A percentile compares a stretch with the other conserved stretches of the same genome.
Evolutionary conservation across 345 rosid species (phyloP).

Genomic region (Barbarea vulgaris): DNA sequence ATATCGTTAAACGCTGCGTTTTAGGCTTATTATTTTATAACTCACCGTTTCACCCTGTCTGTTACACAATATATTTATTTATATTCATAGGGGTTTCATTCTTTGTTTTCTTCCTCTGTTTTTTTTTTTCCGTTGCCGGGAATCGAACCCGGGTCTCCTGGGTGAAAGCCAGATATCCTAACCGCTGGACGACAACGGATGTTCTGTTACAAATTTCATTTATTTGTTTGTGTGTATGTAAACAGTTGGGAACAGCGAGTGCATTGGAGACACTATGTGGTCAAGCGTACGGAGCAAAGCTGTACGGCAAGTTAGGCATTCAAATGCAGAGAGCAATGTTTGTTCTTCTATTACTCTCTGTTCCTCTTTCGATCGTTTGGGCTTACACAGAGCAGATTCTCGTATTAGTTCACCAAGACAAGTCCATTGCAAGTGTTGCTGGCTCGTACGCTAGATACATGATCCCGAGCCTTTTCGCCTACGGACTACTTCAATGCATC

Average conservation of each 20-base stretch:
- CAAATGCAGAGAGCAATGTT: conserved; percentile 73
- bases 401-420: conserved; percentile 23
- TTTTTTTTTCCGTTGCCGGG: conserved; percentile 65
- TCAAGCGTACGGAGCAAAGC: conserved; percentile 71
- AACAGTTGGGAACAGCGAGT: conserved; percentile 70
- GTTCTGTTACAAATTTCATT: not conserved
- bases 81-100: too few relatives aligned
- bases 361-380: conserved; percentile 56
- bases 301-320: conserved; percentile 56
- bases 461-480: conserved; percentile 52
- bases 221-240: not conserved
- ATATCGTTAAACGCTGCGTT: not conserved
- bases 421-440: conserved; percentile 46
- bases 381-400: conserved; percentile 24
- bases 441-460: conserved; percentile 50
- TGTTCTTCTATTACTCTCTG: conserved; percentile 55
- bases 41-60: too few relatives aligned
- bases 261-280: conserved; percentile 81
- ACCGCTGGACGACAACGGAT: conserved; percentile 97
- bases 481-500: conserved; percentile 45
- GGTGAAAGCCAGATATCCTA: conserved; percentile 97
- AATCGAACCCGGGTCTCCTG: conserved; percentile 98
- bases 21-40: too few relatives aligned
- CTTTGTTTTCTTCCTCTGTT: too few relatives aligned
- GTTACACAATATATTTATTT: too few relatives aligned